phyloP scores from a whole-genome alignment of 331 rosid species.

The Pyrus hybrid region DNA sequence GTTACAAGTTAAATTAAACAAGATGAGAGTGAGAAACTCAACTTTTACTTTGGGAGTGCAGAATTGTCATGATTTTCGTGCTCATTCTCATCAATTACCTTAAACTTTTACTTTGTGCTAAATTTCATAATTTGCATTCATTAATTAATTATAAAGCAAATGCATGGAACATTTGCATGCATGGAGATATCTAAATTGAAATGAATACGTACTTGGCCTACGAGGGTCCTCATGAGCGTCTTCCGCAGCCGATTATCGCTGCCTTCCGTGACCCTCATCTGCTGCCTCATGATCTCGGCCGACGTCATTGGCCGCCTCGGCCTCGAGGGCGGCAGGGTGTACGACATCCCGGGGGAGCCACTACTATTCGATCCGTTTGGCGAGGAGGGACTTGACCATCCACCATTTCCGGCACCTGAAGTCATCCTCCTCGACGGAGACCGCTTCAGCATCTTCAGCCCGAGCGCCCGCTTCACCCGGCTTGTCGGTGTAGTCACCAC shows the following conservation, averaged over 20 bases:
- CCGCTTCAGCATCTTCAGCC: conserved; percentile 81
- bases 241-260: conserved; percentile 76
- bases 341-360: conserved; percentile 20
- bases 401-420: conserved; percentile 30
- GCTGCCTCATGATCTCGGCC: conserved; percentile 96
- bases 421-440: conserved; percentile 83
- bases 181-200: neutral
- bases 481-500: conserved; percentile 71
- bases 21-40: neutral
- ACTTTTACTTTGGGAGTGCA: neutral
- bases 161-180: neutral
- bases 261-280: conserved; percentile 85
- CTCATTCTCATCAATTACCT: too few relatives aligned
- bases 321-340: conserved; percentile 28
- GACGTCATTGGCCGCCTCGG: conserved; percentile 95
- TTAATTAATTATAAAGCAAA: too few relatives aligned
- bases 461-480: conserved; percentile 65
- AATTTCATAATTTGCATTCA: neutral
- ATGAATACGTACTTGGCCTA: conserved; percentile 68
- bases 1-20: neutral
- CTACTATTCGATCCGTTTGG: conserved; percentile 20
- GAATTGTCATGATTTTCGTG: too few relatives aligned
- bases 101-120: neutral
- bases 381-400: conserved; percentile 36
- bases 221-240: conserved; percentile 72